Evolutionary conservation across 495 filamentous ascomycete species (phyloP).

Genomic region (Penicillium coprophilum): DNA sequence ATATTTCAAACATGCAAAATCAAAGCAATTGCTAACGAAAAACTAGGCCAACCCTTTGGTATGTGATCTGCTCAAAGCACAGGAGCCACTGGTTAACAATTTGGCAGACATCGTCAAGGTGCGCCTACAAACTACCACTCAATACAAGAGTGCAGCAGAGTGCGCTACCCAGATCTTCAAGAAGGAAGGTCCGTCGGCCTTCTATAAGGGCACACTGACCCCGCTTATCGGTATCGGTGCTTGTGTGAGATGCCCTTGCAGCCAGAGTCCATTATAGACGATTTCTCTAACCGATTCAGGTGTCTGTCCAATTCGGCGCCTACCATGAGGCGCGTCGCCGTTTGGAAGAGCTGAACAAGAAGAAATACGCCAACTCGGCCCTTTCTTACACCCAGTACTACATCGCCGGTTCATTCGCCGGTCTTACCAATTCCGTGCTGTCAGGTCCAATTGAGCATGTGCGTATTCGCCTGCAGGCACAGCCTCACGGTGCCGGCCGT

Average conservation of each 20-base stretch:
- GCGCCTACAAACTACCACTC: constrained; percentile 81
- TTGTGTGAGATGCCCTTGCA: constrained; percentile 59
- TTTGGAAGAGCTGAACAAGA: constrained; percentile 72
- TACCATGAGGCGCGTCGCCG: constrained; percentile 89
- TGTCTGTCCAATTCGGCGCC: constrained; percentile 95
- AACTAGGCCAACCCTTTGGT: constrained; percentile 88
- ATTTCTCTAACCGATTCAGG: constrained; percentile 37
- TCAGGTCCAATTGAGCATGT: constrained; percentile 96
- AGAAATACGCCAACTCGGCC: constrained; percentile 47
- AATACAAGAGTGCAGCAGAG: constrained; percentile 76
- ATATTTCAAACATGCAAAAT: not conserved
- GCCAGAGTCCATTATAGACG: not conserved
- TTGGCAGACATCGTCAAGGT: constrained; percentile 92
- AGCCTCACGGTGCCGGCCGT: constrained; percentile 77
- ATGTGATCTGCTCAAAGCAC: constrained; percentile 23
- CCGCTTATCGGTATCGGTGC: constrained; percentile 94
- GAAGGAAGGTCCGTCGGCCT: constrained; percentile 84
- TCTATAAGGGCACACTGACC: constrained; percentile 99
- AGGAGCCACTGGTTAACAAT: constrained; percentile 20
- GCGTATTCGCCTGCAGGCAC: constrained; percentile 94
- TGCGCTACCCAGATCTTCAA: constrained; percentile 80
- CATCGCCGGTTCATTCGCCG: constrained; percentile 85
- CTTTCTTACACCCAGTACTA: constrained; percentile 86
- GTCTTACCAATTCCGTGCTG: constrained; percentile 83
- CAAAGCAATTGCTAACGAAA: constrained; percentile 28